Percentiles rank a stretch among this genome's conserved stretches.
Evolutionary conservation across 1,284 basidiomycete species (phyloP).

Genomic region (Ganoderma lingzhi): DNA sequence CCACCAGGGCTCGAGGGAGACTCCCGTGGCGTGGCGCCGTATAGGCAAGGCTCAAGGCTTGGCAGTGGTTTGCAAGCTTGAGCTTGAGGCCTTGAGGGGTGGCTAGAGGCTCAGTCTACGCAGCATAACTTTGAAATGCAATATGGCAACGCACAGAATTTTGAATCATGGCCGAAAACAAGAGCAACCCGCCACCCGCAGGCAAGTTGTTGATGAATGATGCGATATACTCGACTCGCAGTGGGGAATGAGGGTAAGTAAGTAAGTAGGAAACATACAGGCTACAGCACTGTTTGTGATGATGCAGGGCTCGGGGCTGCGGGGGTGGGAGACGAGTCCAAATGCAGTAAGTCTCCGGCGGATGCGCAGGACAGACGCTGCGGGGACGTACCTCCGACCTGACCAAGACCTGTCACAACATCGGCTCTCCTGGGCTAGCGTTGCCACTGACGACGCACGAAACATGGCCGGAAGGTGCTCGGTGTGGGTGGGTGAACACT

Average conservation of each 20-base stretch:
- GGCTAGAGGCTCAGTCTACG: no score
- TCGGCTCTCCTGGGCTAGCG: background rate
- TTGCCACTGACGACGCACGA: background rate
- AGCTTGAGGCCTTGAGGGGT: background rate
- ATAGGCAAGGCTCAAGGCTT: background rate
- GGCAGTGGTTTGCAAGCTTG: background rate
- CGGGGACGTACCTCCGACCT: background rate
- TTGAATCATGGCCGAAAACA: background rate
- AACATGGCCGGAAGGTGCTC: background rate
- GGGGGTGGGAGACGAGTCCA: background rate
- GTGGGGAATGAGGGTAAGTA: background rate
- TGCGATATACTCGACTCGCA: background rate
- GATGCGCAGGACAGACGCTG: background rate
- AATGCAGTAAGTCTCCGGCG: constrained; percentile 1
- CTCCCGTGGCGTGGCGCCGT: background rate
- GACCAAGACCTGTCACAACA: background rate
- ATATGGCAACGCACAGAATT: background rate
- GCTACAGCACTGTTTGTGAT: background rate
- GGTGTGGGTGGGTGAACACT: no score
- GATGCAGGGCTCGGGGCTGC: background rate
- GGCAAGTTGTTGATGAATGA: background rate
- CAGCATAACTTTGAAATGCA: no score
- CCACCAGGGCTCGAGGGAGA: background rate
- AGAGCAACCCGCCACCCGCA: background rate
- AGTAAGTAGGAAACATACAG: no score